A percentile compares a stretch with the other conserved stretches of the same genome.
phyloP scores from a whole-genome alignment of 2,329 filamentous ascomycete genomes.

The Diaporthe humulicola region DNA sequence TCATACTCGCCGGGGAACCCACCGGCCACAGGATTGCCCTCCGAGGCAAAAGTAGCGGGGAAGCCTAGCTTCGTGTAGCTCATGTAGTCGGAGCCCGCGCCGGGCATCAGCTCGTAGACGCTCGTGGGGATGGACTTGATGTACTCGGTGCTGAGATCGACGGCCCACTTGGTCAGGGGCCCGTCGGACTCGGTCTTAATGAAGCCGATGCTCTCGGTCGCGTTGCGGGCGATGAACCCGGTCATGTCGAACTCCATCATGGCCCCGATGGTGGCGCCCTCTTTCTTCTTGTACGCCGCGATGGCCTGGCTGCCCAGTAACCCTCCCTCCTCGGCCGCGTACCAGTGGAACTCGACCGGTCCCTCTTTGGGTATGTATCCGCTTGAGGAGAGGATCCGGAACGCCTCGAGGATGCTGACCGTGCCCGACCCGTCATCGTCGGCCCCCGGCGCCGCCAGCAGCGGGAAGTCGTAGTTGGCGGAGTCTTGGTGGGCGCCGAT shows the following conservation, averaged over 20 bases:
- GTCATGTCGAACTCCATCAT: conserved; percentile 75
- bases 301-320: conserved; percentile 81
- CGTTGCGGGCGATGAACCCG: conserved; percentile 52
- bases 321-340: conserved; percentile 85
- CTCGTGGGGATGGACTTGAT: conserved; percentile 50
- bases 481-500: conserved; percentile 81
- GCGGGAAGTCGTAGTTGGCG: conserved; percentile 78
- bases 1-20: conserved; percentile 52
- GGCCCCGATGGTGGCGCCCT: conserved; percentile 74
- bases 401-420: conserved; percentile 79
- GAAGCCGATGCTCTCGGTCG: conserved; percentile 55
- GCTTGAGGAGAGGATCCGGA: conserved; percentile 72
- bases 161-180: conserved; percentile 52
- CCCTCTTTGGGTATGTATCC: conserved; percentile 50
- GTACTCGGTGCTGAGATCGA: conserved; percentile 52
- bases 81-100: conserved; percentile 58
- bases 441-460: conserved; percentile 78
- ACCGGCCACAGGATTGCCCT: conserved; percentile 52
- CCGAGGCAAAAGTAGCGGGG: conserved; percentile 54
- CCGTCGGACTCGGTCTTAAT: conserved; percentile 54
- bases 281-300: conserved; percentile 75
- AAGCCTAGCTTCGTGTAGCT: conserved; percentile 55
- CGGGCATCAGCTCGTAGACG: conserved; percentile 49
- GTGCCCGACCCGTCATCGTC: conserved; percentile 82
- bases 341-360: conserved; percentile 84